Evolutionary conservation across 2,329 filamentous ascomycete genomes (phyloP), one percentile per base, ranked within the genome.

Genomic region (Hypoxylon sp.): DNA sequence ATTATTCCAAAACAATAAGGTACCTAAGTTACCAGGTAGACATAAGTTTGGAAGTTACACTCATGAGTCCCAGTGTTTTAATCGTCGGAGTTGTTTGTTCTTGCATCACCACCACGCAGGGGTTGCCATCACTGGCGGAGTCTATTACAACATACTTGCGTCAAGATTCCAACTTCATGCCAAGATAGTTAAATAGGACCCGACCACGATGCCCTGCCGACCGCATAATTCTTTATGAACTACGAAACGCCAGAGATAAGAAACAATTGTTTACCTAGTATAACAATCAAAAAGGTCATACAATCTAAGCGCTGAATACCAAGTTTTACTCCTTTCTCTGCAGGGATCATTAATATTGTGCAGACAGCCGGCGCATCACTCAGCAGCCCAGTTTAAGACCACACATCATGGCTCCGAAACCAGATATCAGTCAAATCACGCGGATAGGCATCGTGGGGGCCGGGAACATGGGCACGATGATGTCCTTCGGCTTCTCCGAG

Each of bases 401-500:
- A 1, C 18, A 53, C 8, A 54, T 22, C 6, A 59, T 64, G 50
- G 49, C 61, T 0, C 28, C 44, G 1, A 58, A 48, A n/a, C 32
- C 60, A 2, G 49, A 64, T 16, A 66, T 69, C 45, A 64, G 56
- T 36, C 16, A 66, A 16, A 64, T 70, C 42, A 55, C 16, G 4
- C 58, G 85, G 80, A 76, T 88, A 64, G 85, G 83, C 52, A 84
- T 88, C 78, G 82, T 88, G 38, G 85, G 85, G 20, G 84, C 82
- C 16, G 86, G 86, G 3, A 84, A 81, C 69, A 89, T 88, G 84
- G 87, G 86, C n/a, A 83, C 82, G 3, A 84, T 83, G 61, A 85
- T 89, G 81, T 80, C 84, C 8, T 76, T 89, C 12, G 79, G 88
- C 3, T 85, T 88, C 64, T 85, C 85, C 14, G 86, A 89, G 68